Evolutionary conservation across 768 basidiomycete genomes (phyloP), one percentile per base, ranked within the genome.

Genomic region (Artomyces pyxidatus): DNA sequence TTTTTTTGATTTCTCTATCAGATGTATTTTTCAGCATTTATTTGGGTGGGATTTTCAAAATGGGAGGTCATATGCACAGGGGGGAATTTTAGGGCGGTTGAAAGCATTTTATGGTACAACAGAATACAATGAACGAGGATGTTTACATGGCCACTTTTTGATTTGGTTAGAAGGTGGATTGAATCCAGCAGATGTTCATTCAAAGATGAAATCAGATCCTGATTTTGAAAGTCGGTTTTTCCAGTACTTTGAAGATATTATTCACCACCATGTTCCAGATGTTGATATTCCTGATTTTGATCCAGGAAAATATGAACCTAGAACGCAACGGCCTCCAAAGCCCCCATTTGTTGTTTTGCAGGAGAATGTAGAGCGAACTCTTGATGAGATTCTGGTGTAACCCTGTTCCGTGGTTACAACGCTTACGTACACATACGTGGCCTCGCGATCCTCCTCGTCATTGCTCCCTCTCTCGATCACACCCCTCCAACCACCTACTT

Each of bases 121-220:
- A 39, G 61, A 68, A 37, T 48, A 53, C n/a, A 68, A 62, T 23
- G 56, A 63, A 29, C 23, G 60, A 2, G 63, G 62, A 4, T 35
- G 28, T 7, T 47, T 65, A 1, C 68, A 69, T 60, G 64, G 59
- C 0, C 68, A 69, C 41, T 65, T 68, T 50, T 22, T 65, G 2
- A 44, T 68, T 6, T 68, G 59, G 60, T 41, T 67, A 0, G 10
- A 37, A 2, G 65, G 66, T 28, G 61, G 58, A 1, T 8, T 60
- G 1, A 70, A 70, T 58, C 67, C 68, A 2, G 35, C 58, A 10
- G 58, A 66, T 1, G 22, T 69, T 9, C 68, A 69, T 58, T 14
- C 6, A 1, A 28, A 37, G 0, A 16, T 68, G 8, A 38, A 48
- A 17, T 6, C 16, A 4, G 56, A 60, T 42, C 12, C 41, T 4